These are phyloP conservation scores for Penicillium simplicissimum DNA, from an alignment of 495 filamentous ascomycete species.

Conservation along the genomic window DNA sequence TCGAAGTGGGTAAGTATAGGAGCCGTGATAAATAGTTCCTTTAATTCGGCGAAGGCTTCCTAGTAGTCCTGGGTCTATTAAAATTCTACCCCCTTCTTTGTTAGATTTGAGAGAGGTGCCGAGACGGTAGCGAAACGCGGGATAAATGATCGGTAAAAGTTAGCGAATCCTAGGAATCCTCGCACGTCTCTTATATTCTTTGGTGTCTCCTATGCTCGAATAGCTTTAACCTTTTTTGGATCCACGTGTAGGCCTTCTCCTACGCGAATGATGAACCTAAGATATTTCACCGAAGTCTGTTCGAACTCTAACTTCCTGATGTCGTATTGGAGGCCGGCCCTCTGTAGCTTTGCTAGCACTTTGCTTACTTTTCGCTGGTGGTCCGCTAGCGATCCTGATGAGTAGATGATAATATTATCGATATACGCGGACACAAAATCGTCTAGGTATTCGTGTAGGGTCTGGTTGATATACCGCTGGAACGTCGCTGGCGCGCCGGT, in stretches of 20 bases:
- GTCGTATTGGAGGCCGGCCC: not conserved
- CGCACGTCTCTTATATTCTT: not conserved
- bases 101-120: no score
- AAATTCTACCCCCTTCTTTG: no score
- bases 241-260: not conserved
- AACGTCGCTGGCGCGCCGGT: not conserved
- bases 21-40: no score
- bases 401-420: constrained; percentile 1
- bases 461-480: constrained; percentile 3
- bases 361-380: no score
- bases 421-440: not conserved
- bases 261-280: not conserved
- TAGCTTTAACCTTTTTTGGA: not conserved
- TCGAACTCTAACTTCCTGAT: not conserved
- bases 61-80: no score
- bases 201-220: not conserved
- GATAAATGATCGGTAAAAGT: constrained; percentile 2
- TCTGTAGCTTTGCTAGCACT: no score
- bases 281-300: not conserved
- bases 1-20: no score
- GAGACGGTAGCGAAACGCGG: not conserved
- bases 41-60: no score
- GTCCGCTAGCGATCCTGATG: no score
- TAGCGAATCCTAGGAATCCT: not conserved
- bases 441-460: not conserved